phyloP scores from a whole-genome alignment of 495 filamentous ascomycete species.

The Neurospora tetrasperma region DNA sequence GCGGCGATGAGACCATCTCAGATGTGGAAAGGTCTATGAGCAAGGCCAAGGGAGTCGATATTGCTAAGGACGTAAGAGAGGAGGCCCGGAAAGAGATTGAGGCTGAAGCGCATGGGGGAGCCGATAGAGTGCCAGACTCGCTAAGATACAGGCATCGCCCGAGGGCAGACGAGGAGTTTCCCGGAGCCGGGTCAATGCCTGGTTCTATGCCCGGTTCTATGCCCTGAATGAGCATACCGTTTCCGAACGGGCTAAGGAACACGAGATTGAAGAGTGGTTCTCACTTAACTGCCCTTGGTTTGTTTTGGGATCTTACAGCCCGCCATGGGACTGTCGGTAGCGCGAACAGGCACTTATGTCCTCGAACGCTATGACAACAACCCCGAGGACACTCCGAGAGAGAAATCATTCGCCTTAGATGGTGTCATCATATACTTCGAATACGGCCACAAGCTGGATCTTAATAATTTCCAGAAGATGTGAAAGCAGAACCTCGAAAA shows the following conservation, averaged over 20 bases:
- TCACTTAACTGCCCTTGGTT: background rate
- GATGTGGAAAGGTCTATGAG: constrained; percentile 30
- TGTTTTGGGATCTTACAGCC: background rate
- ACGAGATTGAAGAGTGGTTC: background rate
- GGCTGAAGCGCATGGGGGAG: constrained; percentile 29
- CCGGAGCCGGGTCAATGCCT: constrained; percentile 24
- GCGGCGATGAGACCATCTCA: constrained; percentile 39
- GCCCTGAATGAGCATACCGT: background rate
- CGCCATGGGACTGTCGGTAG: background rate
- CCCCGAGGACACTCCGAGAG: background rate
- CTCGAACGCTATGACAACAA: background rate
- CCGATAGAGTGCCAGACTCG: constrained; percentile 25
- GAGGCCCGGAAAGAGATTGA: constrained; percentile 37
- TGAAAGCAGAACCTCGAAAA: background rate
- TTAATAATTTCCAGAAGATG: background rate
- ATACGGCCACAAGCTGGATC: too few species aligned
- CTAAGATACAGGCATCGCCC: constrained; percentile 29
- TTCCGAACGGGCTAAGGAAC: background rate
- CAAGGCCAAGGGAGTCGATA: constrained; percentile 39
- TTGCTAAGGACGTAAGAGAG: constrained; percentile 34
- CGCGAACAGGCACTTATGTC: background rate
- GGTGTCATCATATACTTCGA: background rate
- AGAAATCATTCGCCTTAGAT: background rate
- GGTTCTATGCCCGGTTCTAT: constrained; percentile 20
- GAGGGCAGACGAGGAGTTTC: constrained; percentile 24